phyloP scores from a whole-genome alignment of 2,329 filamentous ascomycete species.

The Fusarium oligoseptatum region DNA sequence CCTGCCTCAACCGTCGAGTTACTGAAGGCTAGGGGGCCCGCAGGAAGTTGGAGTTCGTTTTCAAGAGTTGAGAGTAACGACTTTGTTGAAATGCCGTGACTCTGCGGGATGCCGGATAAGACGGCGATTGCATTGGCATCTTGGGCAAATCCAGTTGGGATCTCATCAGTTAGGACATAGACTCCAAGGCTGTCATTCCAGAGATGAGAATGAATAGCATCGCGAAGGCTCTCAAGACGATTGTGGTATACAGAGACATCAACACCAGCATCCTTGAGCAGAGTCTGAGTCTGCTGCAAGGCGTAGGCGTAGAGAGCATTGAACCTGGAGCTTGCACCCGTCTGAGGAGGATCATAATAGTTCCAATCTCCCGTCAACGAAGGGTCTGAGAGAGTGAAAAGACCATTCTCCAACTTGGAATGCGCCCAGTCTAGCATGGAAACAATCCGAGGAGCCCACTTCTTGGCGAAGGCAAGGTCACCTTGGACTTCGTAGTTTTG shows the following conservation, averaged over 20 bases:
- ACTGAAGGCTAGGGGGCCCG: neutral
- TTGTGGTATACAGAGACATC: neutral
- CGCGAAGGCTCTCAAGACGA: neutral
- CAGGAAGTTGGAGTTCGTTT: neutral
- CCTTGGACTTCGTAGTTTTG: neutral
- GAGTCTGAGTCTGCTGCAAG: neutral
- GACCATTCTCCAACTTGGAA: neutral
- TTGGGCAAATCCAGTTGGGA: neutral
- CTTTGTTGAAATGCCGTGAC: neutral
- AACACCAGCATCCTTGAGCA: neutral
- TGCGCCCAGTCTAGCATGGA: neutral
- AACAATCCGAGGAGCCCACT: neutral
- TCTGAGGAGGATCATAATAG: neutral
- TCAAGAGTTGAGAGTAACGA: neutral
- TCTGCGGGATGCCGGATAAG: neutral
- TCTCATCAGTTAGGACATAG: neutral
- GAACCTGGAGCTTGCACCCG: neutral
- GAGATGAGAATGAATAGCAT: neutral
- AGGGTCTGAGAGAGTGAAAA: neutral
- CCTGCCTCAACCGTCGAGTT: neutral
- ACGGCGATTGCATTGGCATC: neutral
- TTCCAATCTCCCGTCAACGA: neutral
- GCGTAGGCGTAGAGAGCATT: neutral
- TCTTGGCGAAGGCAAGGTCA: neutral
- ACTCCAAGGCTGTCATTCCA: neutral